Conservation (phyloP, 108 stramenopile genomes). For the Discostella pseudostelligera region DNA sequence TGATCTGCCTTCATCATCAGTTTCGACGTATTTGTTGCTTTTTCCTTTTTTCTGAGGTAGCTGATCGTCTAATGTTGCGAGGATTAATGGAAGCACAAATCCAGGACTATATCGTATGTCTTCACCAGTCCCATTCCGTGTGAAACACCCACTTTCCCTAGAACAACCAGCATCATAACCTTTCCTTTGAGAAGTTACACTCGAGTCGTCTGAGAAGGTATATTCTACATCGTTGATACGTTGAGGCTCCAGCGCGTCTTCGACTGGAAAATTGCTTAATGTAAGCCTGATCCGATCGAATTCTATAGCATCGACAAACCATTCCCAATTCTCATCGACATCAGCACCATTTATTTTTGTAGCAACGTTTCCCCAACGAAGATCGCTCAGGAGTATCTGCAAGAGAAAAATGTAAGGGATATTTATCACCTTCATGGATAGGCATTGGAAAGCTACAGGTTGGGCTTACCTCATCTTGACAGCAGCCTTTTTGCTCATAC, state of each 20-base stretch:
- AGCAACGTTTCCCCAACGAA: conserved; percentile 19
- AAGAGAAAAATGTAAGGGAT: not conserved
- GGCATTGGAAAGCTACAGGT: not conserved
- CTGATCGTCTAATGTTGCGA: conserved; percentile 38
- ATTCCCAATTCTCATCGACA: conserved; percentile 46
- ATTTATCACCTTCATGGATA: not conserved
- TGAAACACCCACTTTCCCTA: conserved; percentile 3
- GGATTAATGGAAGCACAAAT: conserved; percentile 66
- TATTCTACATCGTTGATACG: conserved; percentile 12
- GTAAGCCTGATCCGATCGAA: conserved; percentile 54
- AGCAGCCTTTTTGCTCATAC: conserved; percentile 24
- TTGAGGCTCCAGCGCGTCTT: conserved; percentile 37
- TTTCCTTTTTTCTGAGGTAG: conserved; percentile 13
- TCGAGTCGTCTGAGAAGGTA: conserved; percentile 4
- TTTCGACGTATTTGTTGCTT: conserved; percentile 6
- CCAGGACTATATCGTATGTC: conserved; percentile 75
- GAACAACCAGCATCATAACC: not conserved
- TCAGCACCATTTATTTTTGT: conserved; percentile 2
- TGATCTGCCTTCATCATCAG: not conserved
- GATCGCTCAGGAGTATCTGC: conserved; percentile 20
- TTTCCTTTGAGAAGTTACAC: conserved; percentile 6
- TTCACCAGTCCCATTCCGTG: conserved; percentile 37
- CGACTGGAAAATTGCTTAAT: conserved; percentile 55
- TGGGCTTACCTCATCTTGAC: conserved; percentile 26
- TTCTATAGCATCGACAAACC: conserved; percentile 62